Evolutionary conservation across 208 protist species (phyloP).

Genomic region (Phytomonas francai): DNA sequence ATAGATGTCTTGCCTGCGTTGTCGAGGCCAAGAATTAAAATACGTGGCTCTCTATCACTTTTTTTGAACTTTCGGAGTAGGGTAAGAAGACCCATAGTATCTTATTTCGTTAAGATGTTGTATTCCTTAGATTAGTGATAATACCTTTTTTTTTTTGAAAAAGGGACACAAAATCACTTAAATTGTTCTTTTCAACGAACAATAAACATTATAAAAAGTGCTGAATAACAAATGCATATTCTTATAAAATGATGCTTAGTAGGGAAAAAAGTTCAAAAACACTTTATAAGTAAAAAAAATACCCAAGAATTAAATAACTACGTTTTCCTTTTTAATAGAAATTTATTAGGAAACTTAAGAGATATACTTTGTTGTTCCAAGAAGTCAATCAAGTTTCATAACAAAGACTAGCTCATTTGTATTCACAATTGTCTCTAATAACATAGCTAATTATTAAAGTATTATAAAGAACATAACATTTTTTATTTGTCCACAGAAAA

Average conservation of each 20-base stretch:
- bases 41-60: conserved; percentile 90
- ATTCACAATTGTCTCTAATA: no score
- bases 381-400: no score
- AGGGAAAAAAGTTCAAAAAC: conserved; percentile 7
- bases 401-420: no score
- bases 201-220: neutral
- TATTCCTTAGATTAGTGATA: neutral
- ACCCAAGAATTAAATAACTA: neutral
- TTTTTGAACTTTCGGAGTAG: conserved; percentile 91
- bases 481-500: no score
- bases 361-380: no score
- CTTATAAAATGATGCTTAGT: neutral
- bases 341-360: no score
- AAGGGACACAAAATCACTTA: conserved; percentile 1
- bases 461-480: no score
- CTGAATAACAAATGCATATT: conserved; percentile 1
- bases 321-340: conserved; percentile 2
- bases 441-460: no score
- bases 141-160: conserved; percentile 7
- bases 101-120: conserved; percentile 2
- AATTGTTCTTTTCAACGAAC: neutral
- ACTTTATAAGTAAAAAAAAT: conserved; percentile 10
- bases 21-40: conserved; percentile 96
- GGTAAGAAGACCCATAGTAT: conserved; percentile 93
- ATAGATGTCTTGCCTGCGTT: conserved; percentile 99